Percentiles rank a stretch among this genome's conserved stretches.
Evolutionary conservation across 805 yeast genomes (phyloP).

Genomic region (Sugiyamaella mastotermitis): DNA sequence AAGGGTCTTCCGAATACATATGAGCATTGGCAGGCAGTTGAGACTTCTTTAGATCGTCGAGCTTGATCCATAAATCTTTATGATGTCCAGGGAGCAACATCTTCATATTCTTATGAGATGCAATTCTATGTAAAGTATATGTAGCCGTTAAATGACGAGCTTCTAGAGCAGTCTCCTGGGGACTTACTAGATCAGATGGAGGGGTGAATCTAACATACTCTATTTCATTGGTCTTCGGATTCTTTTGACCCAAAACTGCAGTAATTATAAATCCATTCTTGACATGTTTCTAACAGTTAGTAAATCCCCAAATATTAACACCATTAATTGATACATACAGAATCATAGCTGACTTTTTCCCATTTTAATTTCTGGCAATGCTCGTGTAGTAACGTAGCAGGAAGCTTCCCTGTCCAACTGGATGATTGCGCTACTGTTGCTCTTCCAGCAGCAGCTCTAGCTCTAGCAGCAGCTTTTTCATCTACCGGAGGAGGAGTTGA

Average conservation of each 20-base stretch:
- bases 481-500: not conserved
- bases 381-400: conserved; percentile 80
- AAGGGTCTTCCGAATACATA: conserved; percentile 69
- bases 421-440: conserved; percentile 16
- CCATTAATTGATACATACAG: conserved; percentile 34
- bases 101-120: conserved; percentile 74
- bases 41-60: conserved; percentile 55
- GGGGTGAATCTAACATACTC: conserved; percentile 51
- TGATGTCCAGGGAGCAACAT: conserved; percentile 85
- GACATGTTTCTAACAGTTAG: conserved; percentile 28
- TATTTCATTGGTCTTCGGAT: conserved; percentile 73
- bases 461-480: conserved; percentile 6
- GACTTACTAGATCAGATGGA: conserved; percentile 44
- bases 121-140: conserved; percentile 71
- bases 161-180: conserved; percentile 78
- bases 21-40: conserved; percentile 47
- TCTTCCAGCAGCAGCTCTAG: conserved; percentile 15
- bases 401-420: conserved; percentile 94
- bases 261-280: conserved; percentile 58
- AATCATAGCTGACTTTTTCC: conserved; percentile 78
- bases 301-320: conserved; percentile 14
- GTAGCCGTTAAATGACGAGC: conserved; percentile 92
- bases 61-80: conserved; percentile 66
- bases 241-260: conserved; percentile 60
- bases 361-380: conserved; percentile 83